Conservation (phyloP, 2,329 filamentous ascomycete genomes). For the Microdochium bolleyi region DNA sequence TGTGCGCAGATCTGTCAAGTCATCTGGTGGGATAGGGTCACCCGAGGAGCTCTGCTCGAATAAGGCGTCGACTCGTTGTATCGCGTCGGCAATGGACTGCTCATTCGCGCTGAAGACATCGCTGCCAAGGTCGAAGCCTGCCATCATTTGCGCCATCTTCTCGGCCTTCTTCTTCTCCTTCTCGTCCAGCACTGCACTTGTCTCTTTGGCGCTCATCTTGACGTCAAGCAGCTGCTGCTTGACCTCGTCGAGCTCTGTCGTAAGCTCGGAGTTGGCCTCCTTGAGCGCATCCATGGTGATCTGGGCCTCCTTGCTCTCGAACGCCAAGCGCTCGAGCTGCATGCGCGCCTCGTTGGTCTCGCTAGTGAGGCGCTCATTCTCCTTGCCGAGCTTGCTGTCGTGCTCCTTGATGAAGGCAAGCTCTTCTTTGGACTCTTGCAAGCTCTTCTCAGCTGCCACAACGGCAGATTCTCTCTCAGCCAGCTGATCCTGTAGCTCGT, state of each 20-base stretch:
- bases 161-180: conserved; percentile 99
- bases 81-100: conserved; percentile 71
- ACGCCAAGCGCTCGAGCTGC: conserved; percentile 91
- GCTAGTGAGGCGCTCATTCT: conserved; percentile 78
- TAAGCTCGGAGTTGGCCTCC: conserved; percentile 91
- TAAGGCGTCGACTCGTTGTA: conserved; percentile 73
- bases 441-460: conserved; percentile 67
- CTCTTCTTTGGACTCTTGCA: conserved; percentile 82
- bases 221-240: conserved; percentile 95
- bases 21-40: conserved; percentile 73
- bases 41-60: conserved; percentile 70
- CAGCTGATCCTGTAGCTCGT: conserved; percentile 94
- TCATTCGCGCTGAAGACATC: conserved; percentile 95
- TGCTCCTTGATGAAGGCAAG: conserved; percentile 78
- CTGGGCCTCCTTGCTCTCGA: conserved; percentile 91
- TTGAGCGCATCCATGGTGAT: conserved; percentile 98
- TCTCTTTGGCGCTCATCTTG: conserved; percentile 94
- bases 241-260: conserved; percentile 83
- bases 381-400: conserved; percentile 72
- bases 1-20: conserved; percentile 68
- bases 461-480: conserved; percentile 85
- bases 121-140: conserved; percentile 87
- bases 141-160: conserved; percentile 99
- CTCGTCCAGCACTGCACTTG: conserved; percentile 80
- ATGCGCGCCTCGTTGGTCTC: conserved; percentile 93